phyloP scores from a whole-genome alignment of 2,329 filamentous ascomycete genomes.

The Aspergillus glaucus region DNA sequence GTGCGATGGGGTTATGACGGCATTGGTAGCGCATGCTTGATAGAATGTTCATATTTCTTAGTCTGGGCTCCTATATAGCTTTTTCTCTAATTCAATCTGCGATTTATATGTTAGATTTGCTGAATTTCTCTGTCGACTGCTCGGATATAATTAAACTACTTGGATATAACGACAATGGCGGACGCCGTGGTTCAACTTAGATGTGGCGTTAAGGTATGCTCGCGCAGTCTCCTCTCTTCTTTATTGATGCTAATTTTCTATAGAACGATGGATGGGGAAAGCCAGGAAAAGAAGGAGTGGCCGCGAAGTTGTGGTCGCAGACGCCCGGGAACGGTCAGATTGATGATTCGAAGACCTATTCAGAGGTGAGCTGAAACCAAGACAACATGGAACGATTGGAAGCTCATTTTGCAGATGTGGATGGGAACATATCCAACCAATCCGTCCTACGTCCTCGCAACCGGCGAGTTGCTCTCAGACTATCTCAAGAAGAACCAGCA shows the following conservation, averaged over 20 bases:
- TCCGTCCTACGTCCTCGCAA: constrained; percentile 58
- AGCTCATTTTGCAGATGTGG: constrained; percentile 50
- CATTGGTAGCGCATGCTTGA: not conserved
- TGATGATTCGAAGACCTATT: constrained; percentile 58
- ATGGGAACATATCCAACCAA: constrained; percentile 70
- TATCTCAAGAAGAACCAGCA: constrained; percentile 58
- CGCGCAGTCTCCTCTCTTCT: not conserved
- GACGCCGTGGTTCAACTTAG: constrained; percentile 49
- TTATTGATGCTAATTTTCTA: not conserved
- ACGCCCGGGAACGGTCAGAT: constrained; percentile 60
- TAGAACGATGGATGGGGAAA: constrained; percentile 67
- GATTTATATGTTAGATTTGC: too few species aligned
- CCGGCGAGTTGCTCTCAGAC: constrained; percentile 58
- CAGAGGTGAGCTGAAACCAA: constrained; percentile 42
- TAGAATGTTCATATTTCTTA: not conserved
- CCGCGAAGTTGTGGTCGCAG: constrained; percentile 58
- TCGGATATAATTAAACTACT: not conserved
- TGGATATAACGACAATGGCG: constrained; percentile 31
- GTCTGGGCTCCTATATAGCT: not conserved
- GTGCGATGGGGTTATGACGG: not conserved
- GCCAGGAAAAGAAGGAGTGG: constrained; percentile 58
- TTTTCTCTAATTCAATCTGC: not conserved
- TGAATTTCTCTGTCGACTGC: too few species aligned
- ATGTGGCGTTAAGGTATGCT: constrained; percentile 46
- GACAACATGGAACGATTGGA: not conserved